Evolutionary conservation across 2,329 filamentous ascomycete genomes (phyloP).

Genomic region (Acarospora socialis): DNA sequence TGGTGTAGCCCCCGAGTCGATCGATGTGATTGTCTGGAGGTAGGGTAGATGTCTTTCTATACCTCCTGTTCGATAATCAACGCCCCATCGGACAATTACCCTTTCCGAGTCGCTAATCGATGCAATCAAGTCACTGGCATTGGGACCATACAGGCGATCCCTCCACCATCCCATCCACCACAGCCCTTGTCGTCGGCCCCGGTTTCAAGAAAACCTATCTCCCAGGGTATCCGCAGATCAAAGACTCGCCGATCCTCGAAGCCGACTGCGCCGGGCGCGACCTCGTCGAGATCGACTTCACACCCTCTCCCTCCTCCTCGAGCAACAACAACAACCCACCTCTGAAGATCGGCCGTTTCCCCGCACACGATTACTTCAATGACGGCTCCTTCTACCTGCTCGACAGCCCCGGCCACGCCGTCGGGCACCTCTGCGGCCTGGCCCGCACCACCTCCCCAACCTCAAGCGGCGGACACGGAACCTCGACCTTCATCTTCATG

Average conservation of each 20-base stretch:
- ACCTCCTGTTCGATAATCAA: slow-evolving; percentile 17
- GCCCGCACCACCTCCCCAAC: slow-evolving; percentile 25
- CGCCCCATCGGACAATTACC: too few species aligned
- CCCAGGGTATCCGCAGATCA: slow-evolving; percentile 32
- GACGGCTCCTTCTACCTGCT: slow-evolving; percentile 31
- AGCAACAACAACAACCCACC: neutral
- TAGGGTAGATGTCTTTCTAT: slow-evolving; percentile 23
- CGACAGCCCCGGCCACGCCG: slow-evolving; percentile 36
- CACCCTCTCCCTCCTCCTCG: too few species aligned
- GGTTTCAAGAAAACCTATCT: slow-evolving; percentile 29
- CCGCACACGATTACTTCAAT: slow-evolving; percentile 28
- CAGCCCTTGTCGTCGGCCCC: slow-evolving; percentile 33
- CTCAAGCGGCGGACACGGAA: slow-evolving; percentile 12
- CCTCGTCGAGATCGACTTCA: slow-evolving; percentile 21
- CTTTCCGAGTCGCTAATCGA: too few species aligned
- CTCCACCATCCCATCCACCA: slow-evolving; percentile 28
- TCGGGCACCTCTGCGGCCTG: slow-evolving; percentile 37
- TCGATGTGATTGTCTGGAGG: slow-evolving; percentile 24
- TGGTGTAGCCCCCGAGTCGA: slow-evolving; percentile 20
- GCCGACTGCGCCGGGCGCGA: slow-evolving; percentile 27
- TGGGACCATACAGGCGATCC: slow-evolving; percentile 32
- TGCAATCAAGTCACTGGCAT: slow-evolving; percentile 20
- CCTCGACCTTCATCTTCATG: slow-evolving; percentile 34
- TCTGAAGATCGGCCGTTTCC: slow-evolving; percentile 24
- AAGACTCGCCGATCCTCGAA: slow-evolving; percentile 26